Base-by-base conservation (phyloP, 2,329 filamentous ascomycete genomes). In the Zalaria obscura region DNA sequence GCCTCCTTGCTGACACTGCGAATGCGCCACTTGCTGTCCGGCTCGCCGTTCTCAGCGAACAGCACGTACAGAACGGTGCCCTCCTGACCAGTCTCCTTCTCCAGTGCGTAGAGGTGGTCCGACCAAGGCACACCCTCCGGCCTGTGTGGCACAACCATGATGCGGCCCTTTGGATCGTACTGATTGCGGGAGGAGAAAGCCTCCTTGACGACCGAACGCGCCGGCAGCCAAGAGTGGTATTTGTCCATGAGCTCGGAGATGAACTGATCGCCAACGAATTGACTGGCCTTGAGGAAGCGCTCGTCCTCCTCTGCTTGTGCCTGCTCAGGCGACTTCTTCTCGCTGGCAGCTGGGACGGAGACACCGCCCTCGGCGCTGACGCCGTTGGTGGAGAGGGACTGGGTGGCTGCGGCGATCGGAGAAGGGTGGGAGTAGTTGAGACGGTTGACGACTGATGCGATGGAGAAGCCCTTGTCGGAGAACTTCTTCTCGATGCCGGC, bases 41-140 rank as follows among this genome's bases (percentile, higher is more conserved):
- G 75, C 36, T 73, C 70, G 27, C 78, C 74, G 55, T 76, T 84
- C 68, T 98, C 89, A 0, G 87, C 83, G 64, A 96, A 96, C 26
- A 96, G 69, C 9, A 94, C 88, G 57, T 95, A 96, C 39, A 88
- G 70, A 3, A 89, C 78, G 34, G 76, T 62, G 0, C 67, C 64
- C 27, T 64, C 46, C 46, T 60, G 55, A 54, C 49, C 53, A 51
- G 55, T 42, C 55, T 79, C 72, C 52, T 72, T 72, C 65, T 98
- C 91, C 27, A 96, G 74, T 11, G 74, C 78, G 66, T 94, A 96
- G 11, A 98, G 72, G 61, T 98, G 91, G 56, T 96, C 89, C 61
- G 93, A 91, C 91, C 91, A 96, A 2, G 89, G 89, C 46, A 89
- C 83, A 44, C 82, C 78, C 57, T 83, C 78, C 48, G 82, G 75